phyloP scores from a whole-genome alignment of 768 basidiomycete species.

The Kwoniella dejecticola region DNA sequence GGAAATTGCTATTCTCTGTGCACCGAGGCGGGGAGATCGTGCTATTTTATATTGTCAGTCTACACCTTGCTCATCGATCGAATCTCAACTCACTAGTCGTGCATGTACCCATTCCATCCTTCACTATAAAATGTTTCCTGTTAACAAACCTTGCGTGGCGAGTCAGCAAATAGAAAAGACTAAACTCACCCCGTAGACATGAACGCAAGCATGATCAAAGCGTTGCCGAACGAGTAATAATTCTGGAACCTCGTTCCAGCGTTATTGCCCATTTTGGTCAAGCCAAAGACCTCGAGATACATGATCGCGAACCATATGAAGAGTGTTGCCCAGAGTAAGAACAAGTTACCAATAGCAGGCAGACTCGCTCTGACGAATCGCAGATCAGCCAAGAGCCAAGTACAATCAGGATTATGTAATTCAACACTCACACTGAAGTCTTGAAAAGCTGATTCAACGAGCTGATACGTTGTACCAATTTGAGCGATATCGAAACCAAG shows the following conservation, averaged over 20 bases:
- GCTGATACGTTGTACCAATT: conserved; percentile 84
- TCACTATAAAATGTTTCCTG: conserved; percentile 62
- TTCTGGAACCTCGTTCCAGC: conserved; percentile 69
- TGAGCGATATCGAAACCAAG: conserved; percentile 88
- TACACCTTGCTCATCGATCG: not conserved
- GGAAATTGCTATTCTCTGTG: conserved; percentile 62
- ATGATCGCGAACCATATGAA: conserved; percentile 90
- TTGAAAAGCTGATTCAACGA: conserved; percentile 94
- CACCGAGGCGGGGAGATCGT: conserved; percentile 77
- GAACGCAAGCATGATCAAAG: conserved; percentile 86
- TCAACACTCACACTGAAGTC: conserved; percentile 75
- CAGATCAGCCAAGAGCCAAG: conserved; percentile 1
- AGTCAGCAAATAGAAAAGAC: too few species aligned
- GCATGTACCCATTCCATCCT: conserved; percentile 97
- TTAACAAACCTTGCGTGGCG: too few species aligned
- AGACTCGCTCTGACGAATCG: conserved; percentile 70
- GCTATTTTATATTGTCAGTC: conserved; percentile 56
- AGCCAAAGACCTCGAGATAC: conserved; percentile 83
- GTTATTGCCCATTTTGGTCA: conserved; percentile 79
- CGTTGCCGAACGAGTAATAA: conserved; percentile 74
- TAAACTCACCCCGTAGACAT: conserved; percentile 89
- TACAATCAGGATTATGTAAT: not conserved
- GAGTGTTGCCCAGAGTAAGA: conserved; percentile 82
- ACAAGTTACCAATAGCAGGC: conserved; percentile 78
- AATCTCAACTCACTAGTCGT: conserved; percentile 74